phyloP scores from a whole-genome alignment of 2,329 filamentous ascomycete species.

The Cladophialophora carrionii region DNA sequence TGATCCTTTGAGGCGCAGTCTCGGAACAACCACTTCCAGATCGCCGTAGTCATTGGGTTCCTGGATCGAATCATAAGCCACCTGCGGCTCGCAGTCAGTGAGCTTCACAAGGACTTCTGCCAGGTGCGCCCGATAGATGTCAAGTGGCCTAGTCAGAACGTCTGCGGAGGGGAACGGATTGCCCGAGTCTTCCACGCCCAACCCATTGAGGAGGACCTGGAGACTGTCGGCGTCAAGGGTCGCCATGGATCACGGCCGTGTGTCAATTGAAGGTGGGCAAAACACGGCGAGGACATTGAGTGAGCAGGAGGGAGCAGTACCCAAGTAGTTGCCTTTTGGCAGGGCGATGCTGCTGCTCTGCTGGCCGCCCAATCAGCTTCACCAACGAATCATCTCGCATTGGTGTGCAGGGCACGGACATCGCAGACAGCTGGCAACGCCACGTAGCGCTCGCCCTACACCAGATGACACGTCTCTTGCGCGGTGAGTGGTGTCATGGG shows the following conservation, averaged over 20 bases:
- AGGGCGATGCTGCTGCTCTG: neutral
- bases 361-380: neutral
- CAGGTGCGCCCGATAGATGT: constrained; percentile 78
- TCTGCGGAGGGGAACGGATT: constrained; percentile 32
- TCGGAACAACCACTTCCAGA: constrained; percentile 74
- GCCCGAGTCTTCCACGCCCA: constrained; percentile 35
- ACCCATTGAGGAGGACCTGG: constrained; percentile 36
- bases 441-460: constrained; percentile 3
- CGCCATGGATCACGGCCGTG: constrained; percentile 15
- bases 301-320: neutral
- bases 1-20: constrained; percentile 74
- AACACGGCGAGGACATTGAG: neutral
- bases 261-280: neutral
- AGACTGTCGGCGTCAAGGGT: constrained; percentile 38
- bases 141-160: constrained; percentile 68
- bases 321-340: constrained; percentile 1
- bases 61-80: constrained; percentile 75
- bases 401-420: neutral
- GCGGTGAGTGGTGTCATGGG: neutral
- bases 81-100: constrained; percentile 69
- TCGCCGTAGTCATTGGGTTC: constrained; percentile 87
- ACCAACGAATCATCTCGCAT: constrained; percentile 5
- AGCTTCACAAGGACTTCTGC: constrained; percentile 68
- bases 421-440: constrained; percentile 4
- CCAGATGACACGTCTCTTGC: neutral